Conservation (phyloP, 192 early-diverging fungal species). For the Podila epigama region DNA sequence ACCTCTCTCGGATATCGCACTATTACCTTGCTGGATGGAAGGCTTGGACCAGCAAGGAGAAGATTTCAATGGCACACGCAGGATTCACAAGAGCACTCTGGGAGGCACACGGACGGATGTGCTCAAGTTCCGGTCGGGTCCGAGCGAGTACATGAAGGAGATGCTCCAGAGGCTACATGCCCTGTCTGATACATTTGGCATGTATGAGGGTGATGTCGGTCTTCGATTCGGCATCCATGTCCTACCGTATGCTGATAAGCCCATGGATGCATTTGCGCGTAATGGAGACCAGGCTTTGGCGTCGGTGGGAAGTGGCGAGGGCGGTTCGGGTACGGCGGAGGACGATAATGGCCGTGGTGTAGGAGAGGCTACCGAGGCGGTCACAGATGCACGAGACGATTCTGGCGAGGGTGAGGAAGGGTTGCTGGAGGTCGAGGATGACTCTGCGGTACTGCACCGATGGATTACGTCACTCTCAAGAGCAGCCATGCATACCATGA, state of each 20-base stretch:
- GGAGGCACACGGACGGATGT: conserved; percentile 43
- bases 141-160: conserved; percentile 70
- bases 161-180: conserved; percentile 73
- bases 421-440: conserved; percentile 45
- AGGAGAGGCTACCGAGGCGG: conserved; percentile 5
- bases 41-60: conserved; percentile 44
- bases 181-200: conserved; percentile 76
- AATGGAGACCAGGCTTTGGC: conserved; percentile 72
- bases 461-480: conserved; percentile 76
- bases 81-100: conserved; percentile 50
- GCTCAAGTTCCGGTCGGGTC: conserved; percentile 70
- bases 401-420: conserved; percentile 14
- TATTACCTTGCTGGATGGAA: conserved; percentile 48
- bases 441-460: conserved; percentile 59
- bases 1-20: conserved; percentile 54
- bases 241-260: conserved; percentile 30
- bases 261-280: conserved; percentile 24
- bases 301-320: conserved; percentile 67
- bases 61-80: conserved; percentile 32
- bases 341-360: conserved; percentile 29
- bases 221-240: conserved; percentile 38
- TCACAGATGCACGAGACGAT: conserved; percentile 1
- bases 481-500: conserved; percentile 59
- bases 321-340: conserved; percentile 52
- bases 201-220: conserved; percentile 68